Percentiles rank a stretch among this genome's conserved stretches.
These are phyloP conservation scores for Aspergillus calidoustus DNA, from an alignment of 2,329 filamentous ascomycete species.

Conservation along the genomic window DNA sequence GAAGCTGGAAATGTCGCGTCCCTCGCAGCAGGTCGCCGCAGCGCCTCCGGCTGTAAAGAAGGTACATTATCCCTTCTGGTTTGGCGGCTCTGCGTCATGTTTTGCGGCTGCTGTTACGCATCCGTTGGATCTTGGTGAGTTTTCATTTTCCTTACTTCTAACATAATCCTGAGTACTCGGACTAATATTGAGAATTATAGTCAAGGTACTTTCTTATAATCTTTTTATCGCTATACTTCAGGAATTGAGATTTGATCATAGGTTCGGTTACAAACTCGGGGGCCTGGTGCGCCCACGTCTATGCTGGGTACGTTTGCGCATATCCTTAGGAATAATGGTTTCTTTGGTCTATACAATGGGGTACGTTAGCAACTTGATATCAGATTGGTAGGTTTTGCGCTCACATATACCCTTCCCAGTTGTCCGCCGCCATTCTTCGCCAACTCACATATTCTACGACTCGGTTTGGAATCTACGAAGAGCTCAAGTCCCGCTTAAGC, in stretches of 20 bases:
- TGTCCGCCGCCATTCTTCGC: constrained; percentile 89
- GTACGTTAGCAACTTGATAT: constrained; percentile 49
- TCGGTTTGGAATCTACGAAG: constrained; percentile 95
- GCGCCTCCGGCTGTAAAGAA: constrained; percentile 32
- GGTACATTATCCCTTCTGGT: constrained; percentile 83
- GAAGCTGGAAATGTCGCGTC: constrained; percentile 36
- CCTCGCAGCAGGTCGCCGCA: constrained; percentile 24
- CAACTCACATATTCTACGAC: constrained; percentile 96
- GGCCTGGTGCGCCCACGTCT: constrained; percentile 72
- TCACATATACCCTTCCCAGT: constrained; percentile 43
- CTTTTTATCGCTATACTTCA: constrained; percentile 8
- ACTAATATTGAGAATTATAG: constrained; percentile 44
- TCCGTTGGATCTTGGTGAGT: constrained; percentile 85
- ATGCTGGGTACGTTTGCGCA: constrained; percentile 87
- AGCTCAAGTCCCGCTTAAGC: constrained; percentile 75
- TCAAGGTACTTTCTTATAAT: constrained; percentile 53
- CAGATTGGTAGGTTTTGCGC: not conserved
- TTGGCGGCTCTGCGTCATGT: constrained; percentile 91
- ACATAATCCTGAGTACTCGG: not conserved
- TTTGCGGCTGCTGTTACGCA: constrained; percentile 91
- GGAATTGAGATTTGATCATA: constrained; percentile 40
- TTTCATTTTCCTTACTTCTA: constrained; percentile 5
- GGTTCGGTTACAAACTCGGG: constrained; percentile 87
- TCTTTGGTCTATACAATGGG: constrained; percentile 84
- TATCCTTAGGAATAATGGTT: constrained; percentile 75